Evolutionary conservation across 2,329 filamentous ascomycete species (phyloP), one percentile per base, ranked within the genome.

Genomic region (Apiospora koreana): DNA sequence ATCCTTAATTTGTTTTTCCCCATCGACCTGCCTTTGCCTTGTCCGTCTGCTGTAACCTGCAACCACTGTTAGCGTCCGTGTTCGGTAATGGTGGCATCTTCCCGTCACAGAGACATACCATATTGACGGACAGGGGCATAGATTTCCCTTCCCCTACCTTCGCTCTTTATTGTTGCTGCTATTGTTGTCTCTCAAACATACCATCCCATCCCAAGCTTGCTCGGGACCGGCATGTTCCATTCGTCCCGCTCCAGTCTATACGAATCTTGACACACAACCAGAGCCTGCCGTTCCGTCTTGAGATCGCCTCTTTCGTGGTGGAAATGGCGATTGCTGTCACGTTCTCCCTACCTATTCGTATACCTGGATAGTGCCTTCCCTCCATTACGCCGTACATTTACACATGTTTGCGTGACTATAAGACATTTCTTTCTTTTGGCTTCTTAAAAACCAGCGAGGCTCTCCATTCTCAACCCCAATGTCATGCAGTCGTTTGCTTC

Each of bases 401-500:
- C 28, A 28, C 23, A 62, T 38, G n/a, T 31, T 62, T 38, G 23
- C 25, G 8, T 62, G 54, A 23, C 31, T 35, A 16, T 62, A n/a
- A 62, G 31, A 62, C 12, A 23, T 9, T 31, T 38, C 8, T 31
- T 38, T n/a, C n/a, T 21, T 62, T 3, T 23, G 3, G 21, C 10
- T 3, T 62, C n/a, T 62, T 62, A 62, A 23, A 38, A 10, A 38
- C 14, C 54, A 1, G 18, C 54, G n/a, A 31, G 58, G 38, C 64
- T 38, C 31, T 16, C 42, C n/a, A 38, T 65, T 67, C 43, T 46
- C 54, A 65, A 66, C 68, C 68, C 73, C 72, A 71, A 77, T 83
- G 79, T 80, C 80, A 83, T 85, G 85, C 84, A 82, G 81, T 81
- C 84, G 75, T 80, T 88, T 84, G 81, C 83, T 84, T 83, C 83